These are phyloP conservation scores for Aspergillus campestris DNA, from an alignment of 495 filamentous ascomycete genomes.

Conservation along the genomic window DNA sequence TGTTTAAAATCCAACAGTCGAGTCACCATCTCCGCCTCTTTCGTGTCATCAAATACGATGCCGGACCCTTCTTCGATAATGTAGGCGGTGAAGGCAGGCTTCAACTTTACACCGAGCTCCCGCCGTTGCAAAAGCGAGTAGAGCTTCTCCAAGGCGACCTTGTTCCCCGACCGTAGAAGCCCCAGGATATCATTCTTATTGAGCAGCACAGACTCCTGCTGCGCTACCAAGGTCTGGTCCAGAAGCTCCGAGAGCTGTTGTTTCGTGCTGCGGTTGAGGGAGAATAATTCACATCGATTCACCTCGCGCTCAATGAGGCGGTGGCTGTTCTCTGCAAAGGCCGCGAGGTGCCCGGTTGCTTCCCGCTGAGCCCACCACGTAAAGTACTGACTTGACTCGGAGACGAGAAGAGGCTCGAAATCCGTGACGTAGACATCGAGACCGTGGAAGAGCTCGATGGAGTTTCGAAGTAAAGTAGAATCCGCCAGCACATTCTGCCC, in stretches of 20 bases:
- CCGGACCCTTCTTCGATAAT: conserved; percentile 64
- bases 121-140: conserved; percentile 65
- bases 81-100: conserved; percentile 63
- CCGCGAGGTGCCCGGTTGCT: conserved; percentile 49
- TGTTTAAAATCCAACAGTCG: conserved; percentile 75
- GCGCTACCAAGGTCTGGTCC: conserved; percentile 55
- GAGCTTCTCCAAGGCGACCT: conserved; percentile 60
- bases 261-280: conserved; percentile 74
- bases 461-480: conserved; percentile 54
- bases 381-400: conserved; percentile 57
- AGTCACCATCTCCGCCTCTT: conserved; percentile 79
- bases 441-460: conserved; percentile 71
- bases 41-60: conserved; percentile 72
- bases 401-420: conserved; percentile 73
- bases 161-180: conserved; percentile 57
- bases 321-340: conserved; percentile 61
- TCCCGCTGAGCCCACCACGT: conserved; percentile 54
- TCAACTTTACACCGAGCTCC: conserved; percentile 55
- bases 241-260: conserved; percentile 62
- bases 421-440: conserved; percentile 65
- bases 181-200: conserved; percentile 53
- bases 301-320: conserved; percentile 61
- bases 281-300: conserved; percentile 64
- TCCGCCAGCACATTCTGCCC: conserved; percentile 27
- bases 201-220: conserved; percentile 54